Evolutionary conservation across 208 protist species (phyloP), one percentile per base, ranked within the genome.

Genomic region (Crithidia bombi): DNA sequence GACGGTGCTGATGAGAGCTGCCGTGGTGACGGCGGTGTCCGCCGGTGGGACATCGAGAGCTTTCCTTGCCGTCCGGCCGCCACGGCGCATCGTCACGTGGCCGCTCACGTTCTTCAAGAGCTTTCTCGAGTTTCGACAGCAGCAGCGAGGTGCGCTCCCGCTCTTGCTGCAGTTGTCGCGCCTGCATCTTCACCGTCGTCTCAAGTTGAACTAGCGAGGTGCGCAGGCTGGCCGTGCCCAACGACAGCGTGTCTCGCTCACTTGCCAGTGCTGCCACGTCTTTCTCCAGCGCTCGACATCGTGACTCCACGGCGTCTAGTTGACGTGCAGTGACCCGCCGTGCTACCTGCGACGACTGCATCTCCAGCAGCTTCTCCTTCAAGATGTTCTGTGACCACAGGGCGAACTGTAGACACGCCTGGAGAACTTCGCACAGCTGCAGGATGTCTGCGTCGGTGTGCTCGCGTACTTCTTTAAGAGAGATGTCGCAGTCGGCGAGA

Each of bases 311-410:
- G n/a, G 47, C 39, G 36, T 83, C 78, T 6, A 94, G 64, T 63
- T 87, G 75, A 32, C 77, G 61, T 15, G 78, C 67, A 32, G 78
- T 82, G 5, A 95, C 78, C 23, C 68, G 68, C 64, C 51, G 38
- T n/a, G 79, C 79, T n/a, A 79, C 59, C 12, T 73, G 59, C 15
- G 43, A 49, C 12, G 79, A 75, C 73, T 92, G 87, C 38, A 67
- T 52, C 47, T 83, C 79, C 41, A 83, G 58, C 39, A 92, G 56
- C 71, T 89, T 78, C 41, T 81, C 81, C 65, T 89, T 86, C 47
- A 96, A 65, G 10, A 96, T 66, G 5, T 79, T 76, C 73, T 94
- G 91, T n/a, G 91, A 94, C 81, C 82, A 89, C 39, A 96, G 75
- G 4, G 82, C 46, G 49, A 96, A 96, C 79, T 96, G 91, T 39